Base-by-base conservation (phyloP, 2,329 filamentous ascomycete species). In the Myriosclerotinia duriaeana region DNA sequence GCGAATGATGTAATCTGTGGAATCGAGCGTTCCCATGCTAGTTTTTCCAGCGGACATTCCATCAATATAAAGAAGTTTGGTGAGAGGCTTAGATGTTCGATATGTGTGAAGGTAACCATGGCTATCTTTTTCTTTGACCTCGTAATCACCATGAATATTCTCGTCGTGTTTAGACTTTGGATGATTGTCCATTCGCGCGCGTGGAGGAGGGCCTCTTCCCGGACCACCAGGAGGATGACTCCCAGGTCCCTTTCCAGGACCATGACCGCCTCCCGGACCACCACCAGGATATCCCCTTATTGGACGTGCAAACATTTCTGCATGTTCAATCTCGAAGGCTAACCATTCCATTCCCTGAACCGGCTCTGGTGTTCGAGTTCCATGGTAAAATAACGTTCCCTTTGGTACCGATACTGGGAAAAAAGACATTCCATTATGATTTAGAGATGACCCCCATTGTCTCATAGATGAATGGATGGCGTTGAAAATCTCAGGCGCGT, bases 301-400 rank as follows among this genome's bases (percentile, higher is more conserved):
- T 20, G 65, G 61, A 17, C 46, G 75, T 0, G 89, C 87, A 77
- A 93, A 92, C 3, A 80, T 74, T 70, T 89, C 80, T 0, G 89
- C 87, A 76, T 93, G 90, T 72, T 93, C 89, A 4, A 89, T 83
- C 75, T 93, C 90, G 73, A 92, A 93, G 0, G 90, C 90, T 1
- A 93, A 79, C 89, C 90, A 92, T 72, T 92, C 87, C 3, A 81
- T 83, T 0, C 81, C 83, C 2, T 77, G 76, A 0, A 90, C 81
- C 0, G 81, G 78, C 1, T 82, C 76, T 0, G 78, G 71, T 0
- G 73, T 75, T 11, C 70, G 71, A 0, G 81, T 82, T 15, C 90
- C 90, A 73, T 93, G 90, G 72, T 92, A 91, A 12, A 92, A 76
- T 46, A 87, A 78, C 0, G 86, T 89, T 3, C 86, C 88, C 22